Evolutionary conservation across 2,329 filamentous ascomycete species (phyloP).

Genomic region (Stagonosporopsis rhizophila): DNA sequence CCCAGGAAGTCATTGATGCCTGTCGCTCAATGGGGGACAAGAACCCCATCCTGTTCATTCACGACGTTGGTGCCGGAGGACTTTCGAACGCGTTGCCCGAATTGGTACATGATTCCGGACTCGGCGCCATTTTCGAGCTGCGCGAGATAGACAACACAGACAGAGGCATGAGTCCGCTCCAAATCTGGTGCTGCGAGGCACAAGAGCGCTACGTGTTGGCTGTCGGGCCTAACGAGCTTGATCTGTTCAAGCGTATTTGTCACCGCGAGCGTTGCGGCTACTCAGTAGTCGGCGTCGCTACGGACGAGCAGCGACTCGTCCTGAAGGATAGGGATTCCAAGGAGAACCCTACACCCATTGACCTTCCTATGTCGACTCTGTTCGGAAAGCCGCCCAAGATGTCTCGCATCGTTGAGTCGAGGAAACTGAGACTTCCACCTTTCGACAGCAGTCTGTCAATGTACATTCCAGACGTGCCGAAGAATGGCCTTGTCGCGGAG

Average conservation of each 20-base stretch:
- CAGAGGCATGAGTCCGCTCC: constrained; percentile 88
- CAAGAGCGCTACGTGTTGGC: constrained; percentile 96
- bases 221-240: constrained; percentile 80
- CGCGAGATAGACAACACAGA: constrained; percentile 92
- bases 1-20: constrained; percentile 97
- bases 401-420: constrained; percentile 74
- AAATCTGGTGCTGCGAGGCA: constrained; percentile 98
- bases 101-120: constrained; percentile 88
- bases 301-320: constrained; percentile 75
- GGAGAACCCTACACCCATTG: constrained; percentile 79
- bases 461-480: constrained; percentile 66
- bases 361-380: constrained; percentile 85
- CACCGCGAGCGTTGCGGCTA: constrained; percentile 89
- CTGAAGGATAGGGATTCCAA: constrained; percentile 81
- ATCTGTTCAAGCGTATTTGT: constrained; percentile 71
- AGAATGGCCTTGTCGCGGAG: constrained; percentile 64
- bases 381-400: constrained; percentile 90
- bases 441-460: constrained; percentile 79
- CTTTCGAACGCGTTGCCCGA: constrained; percentile 85
- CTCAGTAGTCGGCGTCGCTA: constrained; percentile 85
- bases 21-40: constrained; percentile 83
- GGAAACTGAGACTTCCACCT: constrained; percentile 69
- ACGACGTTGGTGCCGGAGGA: constrained; percentile 95
- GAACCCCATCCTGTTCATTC: constrained; percentile 95
- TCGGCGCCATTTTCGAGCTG: constrained; percentile 92